These are phyloP conservation scores for Diaporthe sp. DNA, from an alignment of 2,329 filamentous ascomycete genomes.

Conservation along the genomic window DNA sequence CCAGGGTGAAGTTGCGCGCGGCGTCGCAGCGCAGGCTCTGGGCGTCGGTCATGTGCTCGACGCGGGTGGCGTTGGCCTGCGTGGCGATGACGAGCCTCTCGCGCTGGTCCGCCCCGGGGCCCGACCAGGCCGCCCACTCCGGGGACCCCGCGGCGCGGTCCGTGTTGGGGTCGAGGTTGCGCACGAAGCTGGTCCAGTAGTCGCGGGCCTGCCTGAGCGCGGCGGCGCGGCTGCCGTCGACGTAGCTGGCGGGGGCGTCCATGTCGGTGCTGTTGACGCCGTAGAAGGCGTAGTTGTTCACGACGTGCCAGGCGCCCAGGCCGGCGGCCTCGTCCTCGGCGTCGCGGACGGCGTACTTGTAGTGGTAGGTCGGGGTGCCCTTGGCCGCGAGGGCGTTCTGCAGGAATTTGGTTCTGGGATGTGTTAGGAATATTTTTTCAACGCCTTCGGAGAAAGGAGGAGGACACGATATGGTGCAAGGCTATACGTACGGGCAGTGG, in stretches of 20 bases:
- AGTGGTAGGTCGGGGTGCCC: constrained; percentile 22
- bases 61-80: neutral
- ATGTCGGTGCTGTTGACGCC: constrained; percentile 24
- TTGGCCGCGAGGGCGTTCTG: constrained; percentile 25
- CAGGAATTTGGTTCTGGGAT: constrained; percentile 14
- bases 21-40: constrained; percentile 33
- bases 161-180: constrained; percentile 29
- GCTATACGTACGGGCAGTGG: constrained; percentile 18
- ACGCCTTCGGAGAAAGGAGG: neutral
- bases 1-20: neutral
- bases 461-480: too few species aligned
- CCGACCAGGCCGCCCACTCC: neutral
- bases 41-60: constrained; percentile 28
- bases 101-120: neutral
- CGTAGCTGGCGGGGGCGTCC: constrained; percentile 2
- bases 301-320: constrained; percentile 22
- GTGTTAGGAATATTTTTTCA: neutral
- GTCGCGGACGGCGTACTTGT: constrained; percentile 28
- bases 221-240: neutral
- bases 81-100: constrained; percentile 22
- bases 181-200: constrained; percentile 32
- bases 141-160: neutral
- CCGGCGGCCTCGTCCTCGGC: constrained; percentile 20
- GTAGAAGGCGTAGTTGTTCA: constrained; percentile 32
- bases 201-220: neutral